Evolutionary conservation across 352 stramenopile species (phyloP), one percentile per base, ranked within the genome.

Genomic region (Phytopythium kandeliae): DNA sequence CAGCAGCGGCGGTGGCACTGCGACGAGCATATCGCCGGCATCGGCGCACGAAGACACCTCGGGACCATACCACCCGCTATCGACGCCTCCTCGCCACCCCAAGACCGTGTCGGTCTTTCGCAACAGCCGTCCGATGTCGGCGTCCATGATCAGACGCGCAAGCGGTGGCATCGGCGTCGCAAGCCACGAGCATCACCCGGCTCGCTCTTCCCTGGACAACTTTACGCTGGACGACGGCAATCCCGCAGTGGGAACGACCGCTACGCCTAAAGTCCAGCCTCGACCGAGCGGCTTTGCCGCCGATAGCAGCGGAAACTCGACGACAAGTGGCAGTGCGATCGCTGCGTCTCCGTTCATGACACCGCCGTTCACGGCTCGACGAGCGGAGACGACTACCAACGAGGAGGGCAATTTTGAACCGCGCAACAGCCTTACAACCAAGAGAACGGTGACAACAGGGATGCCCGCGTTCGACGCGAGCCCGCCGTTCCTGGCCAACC

Each of bases 11-110:
- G 60, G 67, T 31, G 65, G 71, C 24, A 50, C 49, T 13, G 69
- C 71, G 8, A 73, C 50, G 12, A 57, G 52, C n/a, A 35, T 66
- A 11, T 73, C 69, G 10, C 58, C 64, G 12, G 45, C 53, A 8
- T 78, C 58, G 7, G 60, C 54, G 9, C 73, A 79, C 37, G 78
- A 86, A 16, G 70, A 86, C 21, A 47, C 16, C 34, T 28, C 33
- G 12, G 38, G 47, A 16, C 34, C 56, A 0, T 71, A 71, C 17
- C 69, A 78, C 48, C 74, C 68, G 9, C 30, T 86, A 36, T 73
- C 80, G n/a, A 91, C 80, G 1, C 80, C 80, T 7, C 80, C 80
- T 22, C 70, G 76, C 6, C 80, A 91, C 34, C 80, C 80, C 15
- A 83, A 86, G 38, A 83, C 73, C 3, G 35, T 85, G 2, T 61